Evolutionary conservation across 2,329 filamentous ascomycete genomes (phyloP).

Genomic region (Colletotrichum sp.): DNA sequence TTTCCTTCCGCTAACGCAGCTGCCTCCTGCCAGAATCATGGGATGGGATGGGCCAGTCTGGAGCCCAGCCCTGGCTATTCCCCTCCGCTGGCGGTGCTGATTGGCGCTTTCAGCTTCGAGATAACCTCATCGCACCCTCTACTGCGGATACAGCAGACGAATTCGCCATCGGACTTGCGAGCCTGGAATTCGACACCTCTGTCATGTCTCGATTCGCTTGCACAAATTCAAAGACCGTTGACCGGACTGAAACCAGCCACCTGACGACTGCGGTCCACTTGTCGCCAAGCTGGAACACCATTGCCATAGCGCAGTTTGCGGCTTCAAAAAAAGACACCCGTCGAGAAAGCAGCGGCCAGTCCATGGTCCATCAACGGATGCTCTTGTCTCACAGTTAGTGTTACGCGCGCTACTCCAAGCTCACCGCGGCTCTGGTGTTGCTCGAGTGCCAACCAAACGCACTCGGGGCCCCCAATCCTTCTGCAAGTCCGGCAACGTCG

Average conservation of each 20-base stretch:
- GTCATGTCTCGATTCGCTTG: neutral
- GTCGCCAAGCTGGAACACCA: neutral
- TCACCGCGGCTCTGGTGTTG: neutral
- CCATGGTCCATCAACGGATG: neutral
- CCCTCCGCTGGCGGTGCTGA: neutral
- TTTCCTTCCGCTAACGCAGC: neutral
- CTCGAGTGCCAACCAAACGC: neutral
- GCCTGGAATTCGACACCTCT: neutral
- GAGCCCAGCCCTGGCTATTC: neutral
- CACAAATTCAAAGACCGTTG: neutral
- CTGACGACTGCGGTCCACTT: neutral
- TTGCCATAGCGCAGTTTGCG: neutral
- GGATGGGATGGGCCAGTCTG: neutral
- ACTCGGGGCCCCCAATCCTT: neutral
- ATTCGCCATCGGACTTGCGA: neutral
- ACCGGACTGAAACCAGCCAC: neutral
- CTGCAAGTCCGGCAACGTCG: neutral
- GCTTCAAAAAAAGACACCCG: neutral
- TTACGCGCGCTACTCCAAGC: neutral
- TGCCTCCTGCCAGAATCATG: neutral
- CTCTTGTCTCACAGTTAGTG: neutral
- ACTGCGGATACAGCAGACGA: neutral
- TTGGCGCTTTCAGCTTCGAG: neutral
- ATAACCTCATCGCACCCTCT: neutral
- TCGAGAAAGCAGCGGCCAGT: neutral